Percentiles rank a stretch among this genome's conserved stretches.
phyloP scores from a whole-genome alignment of 768 basidiomycete species.

The Rhodotorula paludigena region DNA sequence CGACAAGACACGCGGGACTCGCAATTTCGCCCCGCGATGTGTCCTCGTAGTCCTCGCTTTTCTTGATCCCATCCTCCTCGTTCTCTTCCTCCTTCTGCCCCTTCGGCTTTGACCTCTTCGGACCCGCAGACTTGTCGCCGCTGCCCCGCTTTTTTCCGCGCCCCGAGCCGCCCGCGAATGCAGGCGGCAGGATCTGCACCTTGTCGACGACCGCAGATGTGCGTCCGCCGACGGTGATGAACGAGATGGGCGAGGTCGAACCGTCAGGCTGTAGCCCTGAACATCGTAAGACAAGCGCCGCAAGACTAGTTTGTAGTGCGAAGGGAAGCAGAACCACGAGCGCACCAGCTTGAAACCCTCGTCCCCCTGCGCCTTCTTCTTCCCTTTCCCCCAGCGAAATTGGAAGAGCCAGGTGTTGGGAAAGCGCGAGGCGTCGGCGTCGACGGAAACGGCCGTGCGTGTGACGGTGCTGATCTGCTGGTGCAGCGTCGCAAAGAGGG shows the following conservation, averaged over 20 bases:
- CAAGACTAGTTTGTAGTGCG: too few relatives aligned
- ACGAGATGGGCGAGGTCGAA: slow-evolving; percentile 29
- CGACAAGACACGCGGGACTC: neutral
- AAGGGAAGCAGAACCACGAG: neutral
- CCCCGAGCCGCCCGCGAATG: neutral
- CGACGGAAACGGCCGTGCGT: slow-evolving; percentile 34
- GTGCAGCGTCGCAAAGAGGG: slow-evolving; percentile 29
- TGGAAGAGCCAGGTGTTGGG: slow-evolving; percentile 43
- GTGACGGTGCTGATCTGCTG: slow-evolving; percentile 36
- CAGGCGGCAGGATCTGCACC: slow-evolving; percentile 32
- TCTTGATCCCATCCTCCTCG: neutral
- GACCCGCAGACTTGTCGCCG: neutral
- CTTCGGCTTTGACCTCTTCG: neutral
- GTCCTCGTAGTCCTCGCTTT: neutral
- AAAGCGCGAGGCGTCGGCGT: slow-evolving; percentile 40
- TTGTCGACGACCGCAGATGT: slow-evolving; percentile 36
- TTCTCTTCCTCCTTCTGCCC: neutral
- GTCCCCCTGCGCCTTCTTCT: slow-evolving; percentile 21
- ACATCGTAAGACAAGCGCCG: too few relatives aligned
- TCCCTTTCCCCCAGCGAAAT: slow-evolving; percentile 42
- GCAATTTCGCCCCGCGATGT: neutral
- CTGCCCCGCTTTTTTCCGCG: slow-evolving; percentile 1
- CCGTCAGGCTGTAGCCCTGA: slow-evolving; percentile 29
- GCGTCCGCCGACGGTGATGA: slow-evolving; percentile 42
- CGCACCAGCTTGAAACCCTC: slow-evolving; percentile 13